Evolutionary conservation across 2,329 filamentous ascomycete genomes (phyloP).

Genomic region (Botryotinia globosa): DNA sequence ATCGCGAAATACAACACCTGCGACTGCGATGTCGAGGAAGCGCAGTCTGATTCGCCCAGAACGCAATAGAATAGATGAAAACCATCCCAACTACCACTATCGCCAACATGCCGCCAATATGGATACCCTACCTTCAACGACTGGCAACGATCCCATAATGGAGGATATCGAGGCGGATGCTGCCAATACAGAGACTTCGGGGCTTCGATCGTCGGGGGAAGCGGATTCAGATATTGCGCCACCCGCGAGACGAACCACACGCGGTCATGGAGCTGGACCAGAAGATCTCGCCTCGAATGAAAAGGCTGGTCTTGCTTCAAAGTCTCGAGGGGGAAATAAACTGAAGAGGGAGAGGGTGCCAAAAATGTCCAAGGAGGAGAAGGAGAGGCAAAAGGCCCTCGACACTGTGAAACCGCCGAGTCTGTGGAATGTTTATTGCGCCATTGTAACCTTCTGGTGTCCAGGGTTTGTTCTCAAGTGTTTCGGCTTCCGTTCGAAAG

Average conservation of each 20-base stretch:
- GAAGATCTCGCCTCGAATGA: slow-evolving; percentile 28
- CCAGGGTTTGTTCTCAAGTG: slow-evolving; percentile 81
- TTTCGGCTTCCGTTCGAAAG: slow-evolving; percentile 80
- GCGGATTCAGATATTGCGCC: slow-evolving; percentile 34
- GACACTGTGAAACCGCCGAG: slow-evolving; percentile 74
- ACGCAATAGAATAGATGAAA: slow-evolving; percentile 76
- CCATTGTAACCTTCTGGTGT: slow-evolving; percentile 90
- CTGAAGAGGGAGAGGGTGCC: slow-evolving; percentile 49
- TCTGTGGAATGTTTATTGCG: slow-evolving; percentile 94
- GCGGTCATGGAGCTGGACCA: slow-evolving; percentile 30
- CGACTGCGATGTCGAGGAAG: slow-evolving; percentile 60
- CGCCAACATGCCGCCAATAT: slow-evolving; percentile 92
- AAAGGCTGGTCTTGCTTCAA: slow-evolving; percentile 36
- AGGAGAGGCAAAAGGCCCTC: slow-evolving; percentile 56
- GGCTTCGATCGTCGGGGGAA: slow-evolving; percentile 36
- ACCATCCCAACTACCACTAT: slow-evolving; percentile 95
- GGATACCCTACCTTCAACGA: slow-evolving; percentile 84
- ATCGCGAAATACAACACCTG: slow-evolving; percentile 27
- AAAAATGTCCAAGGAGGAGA: slow-evolving; percentile 63
- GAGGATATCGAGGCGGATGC: slow-evolving; percentile 66
- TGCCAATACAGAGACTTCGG: slow-evolving; percentile 35
- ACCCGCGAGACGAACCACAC: slow-evolving; percentile 27
- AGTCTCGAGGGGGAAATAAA: slow-evolving; percentile 27
- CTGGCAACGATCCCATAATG: slow-evolving; percentile 83
- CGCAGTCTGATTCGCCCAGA: slow-evolving; percentile 87